Conservation (phyloP, 495 filamentous ascomycete genomes). For the Annulohypoxylon maeteangense region DNA sequence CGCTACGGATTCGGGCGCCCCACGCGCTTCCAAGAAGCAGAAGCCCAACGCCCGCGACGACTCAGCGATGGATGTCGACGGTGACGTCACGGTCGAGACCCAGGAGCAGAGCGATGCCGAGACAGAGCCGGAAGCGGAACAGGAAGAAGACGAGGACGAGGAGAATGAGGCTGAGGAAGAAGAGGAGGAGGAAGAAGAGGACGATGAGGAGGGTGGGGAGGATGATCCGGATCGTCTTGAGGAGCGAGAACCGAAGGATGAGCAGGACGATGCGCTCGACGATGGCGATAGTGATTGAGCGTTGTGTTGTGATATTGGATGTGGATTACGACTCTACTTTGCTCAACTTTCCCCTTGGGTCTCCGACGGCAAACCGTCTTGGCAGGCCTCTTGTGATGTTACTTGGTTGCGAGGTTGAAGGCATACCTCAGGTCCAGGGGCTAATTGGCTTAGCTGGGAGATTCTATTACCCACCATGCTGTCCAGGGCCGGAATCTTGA, state of each 20-base stretch:
- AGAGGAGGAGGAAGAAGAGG: slow-evolving; percentile 60
- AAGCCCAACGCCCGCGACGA: slow-evolving; percentile 46
- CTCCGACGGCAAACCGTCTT: not conserved
- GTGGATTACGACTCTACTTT: not conserved
- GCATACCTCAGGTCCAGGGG: not conserved
- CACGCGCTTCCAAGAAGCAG: slow-evolving; percentile 54
- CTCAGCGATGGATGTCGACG: slow-evolving; percentile 50
- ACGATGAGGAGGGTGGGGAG: slow-evolving; percentile 56
- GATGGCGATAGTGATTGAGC: slow-evolving; percentile 65
- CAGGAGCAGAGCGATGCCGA: slow-evolving; percentile 61
- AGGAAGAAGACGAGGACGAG: slow-evolving; percentile 66
- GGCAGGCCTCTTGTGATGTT: not conserved
- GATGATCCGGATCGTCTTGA: slow-evolving; percentile 54
- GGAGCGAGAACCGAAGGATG: slow-evolving; percentile 57
- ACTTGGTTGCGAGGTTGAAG: not conserved
- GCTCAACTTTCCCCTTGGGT: not conserved
- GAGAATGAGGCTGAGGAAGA: slow-evolving; percentile 62
- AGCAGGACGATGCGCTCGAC: slow-evolving; percentile 74
- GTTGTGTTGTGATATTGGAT: not conserved
- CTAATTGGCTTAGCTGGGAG: not conserved
- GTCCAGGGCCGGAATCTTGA: not conserved
- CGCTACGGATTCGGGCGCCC: slow-evolving; percentile 26
- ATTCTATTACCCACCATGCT: not conserved
- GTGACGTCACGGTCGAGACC: slow-evolving; percentile 52
- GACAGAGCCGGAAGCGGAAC: slow-evolving; percentile 61